Percentiles rank a stretch among this genome's conserved stretches.
These are phyloP conservation scores for Penicillium argentinense DNA, from an alignment of 495 filamentous ascomycete genomes.

Conservation along the genomic window DNA sequence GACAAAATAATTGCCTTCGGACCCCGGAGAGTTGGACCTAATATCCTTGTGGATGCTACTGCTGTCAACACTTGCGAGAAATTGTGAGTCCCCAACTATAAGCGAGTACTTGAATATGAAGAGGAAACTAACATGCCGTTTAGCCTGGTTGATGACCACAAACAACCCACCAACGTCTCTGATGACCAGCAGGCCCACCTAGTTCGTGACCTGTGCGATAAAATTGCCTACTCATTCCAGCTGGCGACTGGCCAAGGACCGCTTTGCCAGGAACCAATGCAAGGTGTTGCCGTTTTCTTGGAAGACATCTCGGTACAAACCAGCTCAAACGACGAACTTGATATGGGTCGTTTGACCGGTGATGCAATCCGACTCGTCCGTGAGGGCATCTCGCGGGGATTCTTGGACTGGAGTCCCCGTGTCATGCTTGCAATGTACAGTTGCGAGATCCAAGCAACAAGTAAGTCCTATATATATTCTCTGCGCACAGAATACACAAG, in stretches of 20 bases:
- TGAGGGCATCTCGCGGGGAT: conserved; percentile 79
- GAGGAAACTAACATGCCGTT: conserved; percentile 12
- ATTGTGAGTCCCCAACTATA: conserved; percentile 54
- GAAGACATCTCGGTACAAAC: conserved; percentile 68
- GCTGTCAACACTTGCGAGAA: conserved; percentile 68
- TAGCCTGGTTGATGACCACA: conserved; percentile 42
- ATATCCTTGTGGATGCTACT: conserved; percentile 85
- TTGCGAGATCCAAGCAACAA: conserved; percentile 93
- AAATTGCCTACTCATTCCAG: conserved; percentile 90
- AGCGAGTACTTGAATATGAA: neutral
- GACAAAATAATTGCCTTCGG: conserved; percentile 89
- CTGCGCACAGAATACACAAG: too few relatives aligned
- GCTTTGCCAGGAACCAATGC: conserved; percentile 89
- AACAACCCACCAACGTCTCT: conserved; percentile 27
- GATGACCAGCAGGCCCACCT: conserved; percentile 55
- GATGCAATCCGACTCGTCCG: conserved; percentile 88
- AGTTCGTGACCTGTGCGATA: conserved; percentile 79
- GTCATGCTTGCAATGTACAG: conserved; percentile 98
- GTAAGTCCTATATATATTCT: too few relatives aligned
- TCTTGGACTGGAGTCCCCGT: conserved; percentile 93
- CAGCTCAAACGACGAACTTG: conserved; percentile 57
- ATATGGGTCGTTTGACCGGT: conserved; percentile 82
- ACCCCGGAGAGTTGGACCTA: conserved; percentile 80
- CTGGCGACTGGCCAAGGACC: conserved; percentile 87
- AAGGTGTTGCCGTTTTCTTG: conserved; percentile 88